Percentiles rank a stretch among this genome's conserved stretches.
These are phyloP conservation scores for Ailanthus altissimus DNA, from an alignment of 345 rosid species.

Conservation along the genomic window DNA sequence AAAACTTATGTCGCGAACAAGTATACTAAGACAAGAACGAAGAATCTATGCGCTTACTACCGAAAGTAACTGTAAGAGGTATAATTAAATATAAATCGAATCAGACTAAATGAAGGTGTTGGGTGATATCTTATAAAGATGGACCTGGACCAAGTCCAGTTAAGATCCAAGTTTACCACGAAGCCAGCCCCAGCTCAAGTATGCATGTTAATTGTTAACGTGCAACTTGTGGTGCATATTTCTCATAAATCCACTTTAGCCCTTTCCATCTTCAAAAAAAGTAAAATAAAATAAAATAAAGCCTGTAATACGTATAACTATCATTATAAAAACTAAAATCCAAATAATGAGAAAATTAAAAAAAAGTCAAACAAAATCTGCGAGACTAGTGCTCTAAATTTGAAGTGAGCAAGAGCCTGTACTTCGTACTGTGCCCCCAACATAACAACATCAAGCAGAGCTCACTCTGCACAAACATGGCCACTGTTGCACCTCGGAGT, in stretches of 20 bases:
- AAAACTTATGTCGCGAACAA: too few relatives aligned
- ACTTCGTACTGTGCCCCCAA: neutral
- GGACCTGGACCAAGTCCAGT: too few relatives aligned
- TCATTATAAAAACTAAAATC: constrained; percentile 30
- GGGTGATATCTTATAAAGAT: too few relatives aligned
- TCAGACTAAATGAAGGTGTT: too few relatives aligned
- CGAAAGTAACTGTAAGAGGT: too few relatives aligned
- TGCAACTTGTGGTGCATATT: constrained; percentile 26
- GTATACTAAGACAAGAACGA: too few relatives aligned
- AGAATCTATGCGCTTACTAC: too few relatives aligned
- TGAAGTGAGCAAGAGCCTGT: constrained; percentile 18
- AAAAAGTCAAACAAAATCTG: neutral
- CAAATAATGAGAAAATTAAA: neutral
- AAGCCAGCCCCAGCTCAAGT: neutral
- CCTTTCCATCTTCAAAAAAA: constrained; percentile 35
- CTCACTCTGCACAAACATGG: constrained; percentile 46
- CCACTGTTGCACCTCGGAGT: constrained; percentile 60
- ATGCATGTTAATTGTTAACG: neutral
- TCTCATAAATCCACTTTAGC: constrained; percentile 16
- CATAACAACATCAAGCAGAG: neutral
- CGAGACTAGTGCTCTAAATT: constrained; percentile 28
- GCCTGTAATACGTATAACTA: too few relatives aligned
- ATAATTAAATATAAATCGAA: too few relatives aligned
- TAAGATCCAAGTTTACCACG: too few relatives aligned
- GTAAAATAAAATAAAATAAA: too few relatives aligned